A percentile compares a stretch with the other conserved stretches of the same genome.
phyloP scores from a whole-genome alignment of 805 yeast genomes.

The Alloascoidea africana region DNA sequence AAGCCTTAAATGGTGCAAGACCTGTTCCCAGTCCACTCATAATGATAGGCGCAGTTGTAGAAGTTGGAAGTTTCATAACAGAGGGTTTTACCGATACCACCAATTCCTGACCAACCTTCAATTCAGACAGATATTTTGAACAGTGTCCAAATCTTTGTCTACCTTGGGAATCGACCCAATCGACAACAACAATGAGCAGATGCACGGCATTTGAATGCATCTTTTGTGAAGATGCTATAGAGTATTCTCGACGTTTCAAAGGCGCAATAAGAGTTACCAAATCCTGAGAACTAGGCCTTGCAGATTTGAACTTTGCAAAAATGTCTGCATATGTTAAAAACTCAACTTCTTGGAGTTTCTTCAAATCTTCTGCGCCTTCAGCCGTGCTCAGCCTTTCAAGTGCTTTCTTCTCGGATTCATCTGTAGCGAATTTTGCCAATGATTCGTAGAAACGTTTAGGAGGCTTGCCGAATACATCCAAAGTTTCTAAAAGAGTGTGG shows the following conservation, averaged over 20 bases:
- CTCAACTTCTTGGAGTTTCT: slow-evolving; percentile 73
- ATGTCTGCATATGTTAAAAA: slow-evolving; percentile 72
- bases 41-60: slow-evolving; percentile 75
- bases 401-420: slow-evolving; percentile 46
- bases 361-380: slow-evolving; percentile 75
- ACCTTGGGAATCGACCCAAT: slow-evolving; percentile 82
- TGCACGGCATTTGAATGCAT: slow-evolving; percentile 87
- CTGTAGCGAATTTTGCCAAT: slow-evolving; percentile 56
- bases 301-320: slow-evolving; percentile 64
- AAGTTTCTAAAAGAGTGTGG: slow-evolving; percentile 65
- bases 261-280: slow-evolving; percentile 66
- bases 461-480: slow-evolving; percentile 89
- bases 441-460: slow-evolving; percentile 88
- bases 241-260: slow-evolving; percentile 91
- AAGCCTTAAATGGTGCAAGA: slow-evolving; percentile 95
- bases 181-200: slow-evolving; percentile 85
- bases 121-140: slow-evolving; percentile 76
- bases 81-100: slow-evolving; percentile 94
- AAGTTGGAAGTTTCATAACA: slow-evolving; percentile 89
- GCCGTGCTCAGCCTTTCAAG: slow-evolving; percentile 54
- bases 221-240: slow-evolving; percentile 92
- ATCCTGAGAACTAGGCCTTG: slow-evolving; percentile 60
- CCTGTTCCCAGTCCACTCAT: slow-evolving; percentile 99
- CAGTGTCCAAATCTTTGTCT: slow-evolving; percentile 87
- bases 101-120: slow-evolving; percentile 66